Evolutionary conservation across 2,329 filamentous ascomycete genomes (phyloP), one percentile per base, ranked within the genome.

Genomic region (Alternaria sp.): DNA sequence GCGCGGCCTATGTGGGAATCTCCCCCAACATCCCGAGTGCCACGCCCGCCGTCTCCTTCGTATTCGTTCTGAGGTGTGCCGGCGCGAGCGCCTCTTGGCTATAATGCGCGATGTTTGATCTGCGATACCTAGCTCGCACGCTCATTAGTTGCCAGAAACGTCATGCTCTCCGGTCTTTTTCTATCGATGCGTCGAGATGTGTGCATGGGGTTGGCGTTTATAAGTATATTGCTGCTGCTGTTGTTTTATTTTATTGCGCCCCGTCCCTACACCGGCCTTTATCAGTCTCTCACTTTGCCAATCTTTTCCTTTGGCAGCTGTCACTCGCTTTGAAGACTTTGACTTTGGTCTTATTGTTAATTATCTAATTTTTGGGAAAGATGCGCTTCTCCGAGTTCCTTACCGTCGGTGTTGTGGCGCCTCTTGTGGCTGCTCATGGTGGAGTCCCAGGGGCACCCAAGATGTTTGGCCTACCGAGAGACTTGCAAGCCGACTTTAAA

Each of bases 311-410:
- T 56, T 47, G 54, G 43, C 43, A 50, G 55, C 54, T 36, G 54
- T 56, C 54, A 46, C 44, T 57, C 55, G 44, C 55, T 49, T 21
- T 52, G 11, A 13, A 21, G 49, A 52, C 49, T 19, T 25, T 23
- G 23, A 21, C 26, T 30, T 40, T 23, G n/a, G 28, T 32, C 49
- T 32, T 55, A 21, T 43, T 45, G 19, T 49, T 59, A 59, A 54
- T 59, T 55, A 5, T 30, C 23, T 43, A 25, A 49, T 52, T 40
- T 13, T 40, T 23, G 11, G 8, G 26, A 44, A 51, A 40, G 32
- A 79, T 80, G 77, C 75, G 72, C 59, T 72, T 79, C 67, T 69
- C 73, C 25, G 72, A 76, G 17, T 47, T 77, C 28, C 59, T 74
- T 50, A 67, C 73, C 40, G 73, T 67, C 56, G 68, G 74, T 19